A percentile compares a stretch with the other conserved stretches of the same genome.
Conservation (phyloP, 164 flowering plant genomes). For the Platanus orientalis region DNA sequence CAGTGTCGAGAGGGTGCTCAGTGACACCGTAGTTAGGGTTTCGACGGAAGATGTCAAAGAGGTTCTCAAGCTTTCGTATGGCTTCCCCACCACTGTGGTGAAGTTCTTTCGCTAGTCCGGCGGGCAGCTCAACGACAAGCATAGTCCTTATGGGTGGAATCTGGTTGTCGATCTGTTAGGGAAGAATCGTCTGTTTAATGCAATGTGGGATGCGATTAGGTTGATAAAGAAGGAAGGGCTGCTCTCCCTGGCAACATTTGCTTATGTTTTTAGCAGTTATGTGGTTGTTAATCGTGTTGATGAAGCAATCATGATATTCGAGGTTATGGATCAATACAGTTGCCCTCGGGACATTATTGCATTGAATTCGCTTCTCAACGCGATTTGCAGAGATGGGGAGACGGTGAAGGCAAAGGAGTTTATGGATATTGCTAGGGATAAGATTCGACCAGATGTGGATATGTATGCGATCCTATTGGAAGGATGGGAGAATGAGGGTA, state of each 20-base stretch:
- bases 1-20: too few species aligned
- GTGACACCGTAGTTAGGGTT: slow-evolving; percentile 48
- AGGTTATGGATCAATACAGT: too few species aligned
- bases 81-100: slow-evolving; percentile 44
- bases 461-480: slow-evolving; percentile 75
- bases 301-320: too few species aligned
- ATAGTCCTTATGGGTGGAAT: slow-evolving; percentile 73
- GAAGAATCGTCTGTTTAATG: slow-evolving; percentile 57
- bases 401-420: slow-evolving; percentile 40
- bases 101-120: slow-evolving; percentile 80
- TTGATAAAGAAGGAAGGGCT: too few species aligned
- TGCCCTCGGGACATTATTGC: too few species aligned
- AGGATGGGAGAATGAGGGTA: slow-evolving; percentile 51
- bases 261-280: too few species aligned
- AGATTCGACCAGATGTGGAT: slow-evolving; percentile 50
- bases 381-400: slow-evolving; percentile 55
- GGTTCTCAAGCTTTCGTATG: slow-evolving; percentile 59
- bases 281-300: slow-evolving; percentile 32
- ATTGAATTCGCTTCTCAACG: too few species aligned
- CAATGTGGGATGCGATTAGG: slow-evolving; percentile 79
- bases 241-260: too few species aligned
- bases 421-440: too few species aligned
- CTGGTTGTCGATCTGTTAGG: slow-evolving; percentile 70
- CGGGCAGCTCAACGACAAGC: slow-evolving; percentile 33
- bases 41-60: slow-evolving; percentile 44